Evolutionary conservation across 2,329 filamentous ascomycete species (phyloP).

Genomic region (Aspergillus tamarii): DNA sequence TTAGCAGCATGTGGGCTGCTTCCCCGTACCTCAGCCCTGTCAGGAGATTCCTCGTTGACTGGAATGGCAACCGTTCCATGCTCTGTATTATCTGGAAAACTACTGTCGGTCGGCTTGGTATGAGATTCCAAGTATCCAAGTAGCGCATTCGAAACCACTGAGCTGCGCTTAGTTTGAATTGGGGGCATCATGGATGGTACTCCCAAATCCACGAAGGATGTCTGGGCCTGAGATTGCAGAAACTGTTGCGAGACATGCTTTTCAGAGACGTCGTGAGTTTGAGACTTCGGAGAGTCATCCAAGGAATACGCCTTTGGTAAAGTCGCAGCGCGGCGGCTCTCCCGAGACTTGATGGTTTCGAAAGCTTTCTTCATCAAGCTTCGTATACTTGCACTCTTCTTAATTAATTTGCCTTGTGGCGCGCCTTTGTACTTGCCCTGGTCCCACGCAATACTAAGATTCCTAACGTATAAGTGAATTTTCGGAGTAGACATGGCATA

Average conservation of each 20-base stretch:
- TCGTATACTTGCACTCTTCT: conserved; percentile 21
- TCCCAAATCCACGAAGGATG: conserved; percentile 13
- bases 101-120: not conserved
- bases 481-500: conserved; percentile 28
- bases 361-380: conserved; percentile 20
- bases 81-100: not conserved
- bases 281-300: conserved; percentile 17
- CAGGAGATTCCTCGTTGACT: not conserved
- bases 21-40: not conserved
- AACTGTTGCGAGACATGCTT: conserved; percentile 18
- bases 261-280: conserved; percentile 17
- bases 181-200: not conserved
- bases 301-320: conserved; percentile 1
- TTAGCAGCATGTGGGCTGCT: not conserved
- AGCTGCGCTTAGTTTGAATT: not conserved
- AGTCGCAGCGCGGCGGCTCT: not conserved
- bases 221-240: conserved; percentile 30
- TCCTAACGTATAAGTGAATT: conserved; percentile 29
- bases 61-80: not conserved
- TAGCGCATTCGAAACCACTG: conserved; percentile 8
- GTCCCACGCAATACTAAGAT: conserved; percentile 30
- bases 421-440: conserved; percentile 17
- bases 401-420: conserved; percentile 23
- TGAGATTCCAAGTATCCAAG: conserved; percentile 10
- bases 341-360: conserved; percentile 14